Base-by-base conservation (phyloP, 176 grass and related monocot species). In the Triticum turgidum region DNA sequence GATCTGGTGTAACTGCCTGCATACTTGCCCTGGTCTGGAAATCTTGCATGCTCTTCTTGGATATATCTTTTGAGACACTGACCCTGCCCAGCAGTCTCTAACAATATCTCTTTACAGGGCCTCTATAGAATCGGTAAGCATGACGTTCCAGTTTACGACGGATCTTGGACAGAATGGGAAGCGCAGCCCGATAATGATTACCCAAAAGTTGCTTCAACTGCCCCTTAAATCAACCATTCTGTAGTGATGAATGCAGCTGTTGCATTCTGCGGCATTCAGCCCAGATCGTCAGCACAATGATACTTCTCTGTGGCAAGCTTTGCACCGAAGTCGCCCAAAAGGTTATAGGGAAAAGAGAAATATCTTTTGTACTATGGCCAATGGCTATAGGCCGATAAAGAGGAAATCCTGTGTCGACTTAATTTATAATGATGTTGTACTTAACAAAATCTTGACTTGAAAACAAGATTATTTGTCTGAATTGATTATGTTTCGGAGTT, bases 131-230 rank as follows among this genome's bases (percentile, higher is more conserved):
- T 97, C 18, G 92, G 95, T 20, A 94, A 80, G 51, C 67, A 76
- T 61, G 87, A 92, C 33, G 34, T 94, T 86, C 93, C 96, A 64
- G 94, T 98, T 66, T 98, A 92, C 59, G 96, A 94, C 67, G 96
- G 96, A 61, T 98, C 96, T 14, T 98, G 96, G 96, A 96, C 82
- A 61, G 93, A 95, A 63, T 70, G 20, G 93, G 93, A 93, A 65
- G 87, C 86, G 78, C 90, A 81, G 61, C 73, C 84, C 61, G 90
- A 89, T 74, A 25, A 63, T 24, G 84, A 89, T 69, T 79, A 75
- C 63, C 85, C 91, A 27, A 92, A 94, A 85, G n/a, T 92, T 64
- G 79, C 82, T 44, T 49, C 86, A n/a, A 37, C 61, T 54, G 62
- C 62, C 82, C 82, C 82, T 71, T 97, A 72, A 96, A 71, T 63